phyloP scores from a whole-genome alignment of 2,329 filamentous ascomycete species.

The Colletotrichum limetticola region DNA sequence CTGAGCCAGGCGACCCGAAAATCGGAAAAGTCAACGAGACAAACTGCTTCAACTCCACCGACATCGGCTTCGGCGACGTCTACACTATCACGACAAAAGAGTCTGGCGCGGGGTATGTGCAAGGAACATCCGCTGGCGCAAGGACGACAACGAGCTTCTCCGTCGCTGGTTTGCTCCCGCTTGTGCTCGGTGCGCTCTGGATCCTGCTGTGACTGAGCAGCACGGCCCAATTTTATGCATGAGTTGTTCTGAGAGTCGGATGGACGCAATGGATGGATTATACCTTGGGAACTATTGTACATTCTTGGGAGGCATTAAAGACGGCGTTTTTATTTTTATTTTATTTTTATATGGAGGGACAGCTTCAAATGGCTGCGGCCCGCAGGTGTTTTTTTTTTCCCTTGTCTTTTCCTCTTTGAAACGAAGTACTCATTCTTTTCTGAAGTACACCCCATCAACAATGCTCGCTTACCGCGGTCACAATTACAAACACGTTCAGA shows the following conservation, averaged over 20 bases:
- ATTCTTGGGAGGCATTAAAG: conserved; percentile 33
- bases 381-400: not conserved
- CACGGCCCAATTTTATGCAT: too few relatives aligned
- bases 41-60: conserved; percentile 90
- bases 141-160: conserved; percentile 15
- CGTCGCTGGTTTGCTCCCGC: conserved; percentile 53
- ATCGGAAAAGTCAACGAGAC: conserved; percentile 78
- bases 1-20: conserved; percentile 74
- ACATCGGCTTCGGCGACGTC: conserved; percentile 80
- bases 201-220: conserved; percentile 46
- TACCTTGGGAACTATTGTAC: conserved; percentile 20
- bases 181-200: conserved; percentile 52
- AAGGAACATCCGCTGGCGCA: conserved; percentile 42
- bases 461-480: too few relatives aligned
- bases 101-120: conserved; percentile 41
- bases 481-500: too few relatives aligned
- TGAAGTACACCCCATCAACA: too few relatives aligned
- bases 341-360: not conserved
- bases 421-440: too few relatives aligned
- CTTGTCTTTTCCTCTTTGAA: not conserved
- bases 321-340: conserved; percentile 18
- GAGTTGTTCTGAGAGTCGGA: not conserved
- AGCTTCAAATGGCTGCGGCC: not conserved
- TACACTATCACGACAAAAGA: conserved; percentile 72
- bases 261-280: conserved; percentile 19